Base-by-base conservation (phyloP, 768 basidiomycete species). In the Trametes gibbosa region DNA sequence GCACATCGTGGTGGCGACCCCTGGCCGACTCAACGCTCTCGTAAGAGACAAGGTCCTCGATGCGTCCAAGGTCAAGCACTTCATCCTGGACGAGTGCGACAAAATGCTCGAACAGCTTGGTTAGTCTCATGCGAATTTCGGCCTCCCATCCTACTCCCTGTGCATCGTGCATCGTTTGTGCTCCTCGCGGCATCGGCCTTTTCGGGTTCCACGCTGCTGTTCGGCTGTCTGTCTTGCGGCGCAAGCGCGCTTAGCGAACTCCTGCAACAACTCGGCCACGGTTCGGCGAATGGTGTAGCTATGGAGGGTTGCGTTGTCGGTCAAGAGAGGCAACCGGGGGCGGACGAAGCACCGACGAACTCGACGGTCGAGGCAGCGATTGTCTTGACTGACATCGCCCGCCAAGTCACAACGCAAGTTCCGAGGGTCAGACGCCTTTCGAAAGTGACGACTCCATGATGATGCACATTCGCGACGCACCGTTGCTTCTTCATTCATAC, bases 71-170 rank as follows among this genome's bases (percentile, higher is more conserved):
- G 94, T 98, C 75, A 98, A 98, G 79, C 96, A 98, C 81, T 99
- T 99, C 77, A 95, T 97, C 57, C 81, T 99, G 74, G 97, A 99
- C 84, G 97, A 99, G 81, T 99, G 97, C 84, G 97, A 99, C 84
- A 99, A 99, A 86, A 98, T 99, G 94, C 90, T 99, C 74, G 97
- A 99, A 84, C 91, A 95, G 86, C 95, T 99, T 80, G 97, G 97
- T 99, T 92, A 98, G 97, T 99, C 52, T 53, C 84, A 76, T 87
- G 81, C 87, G 83, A 80, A 80, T 85, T 88, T 87, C 81, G 83
- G 83, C 83, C 78, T 77, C 77, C 70, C 75, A 71, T 73, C 75
- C 74, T 61, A 65, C 53, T 62, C 29, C 61, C 66, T n/a, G 61
- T 63, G 63, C 65, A 56, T 64, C 61, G 74, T 78, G 77, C 70